Base-by-base conservation (phyloP, 345 rosid species). In the Populus alba region DNA sequence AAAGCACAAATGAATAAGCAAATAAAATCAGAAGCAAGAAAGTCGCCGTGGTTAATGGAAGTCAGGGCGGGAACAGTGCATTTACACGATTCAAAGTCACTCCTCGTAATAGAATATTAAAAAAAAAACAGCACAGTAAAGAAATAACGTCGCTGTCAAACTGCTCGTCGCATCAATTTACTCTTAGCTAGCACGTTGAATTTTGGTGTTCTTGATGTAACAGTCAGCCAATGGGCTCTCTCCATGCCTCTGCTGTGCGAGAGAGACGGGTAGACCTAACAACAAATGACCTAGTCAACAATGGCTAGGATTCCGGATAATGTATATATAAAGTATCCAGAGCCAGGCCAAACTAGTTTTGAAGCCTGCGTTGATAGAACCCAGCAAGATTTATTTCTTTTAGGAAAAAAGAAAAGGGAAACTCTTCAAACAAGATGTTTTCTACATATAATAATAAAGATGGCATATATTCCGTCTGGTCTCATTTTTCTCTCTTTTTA, bases 111-210 rank as follows among this genome's bases (percentile, higher is more conserved):
- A 55, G 3, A 55, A 22, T 20, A 55, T 20, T 7, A 22, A 8
- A 0, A 8, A 59, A 33, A 33, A 33, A 33, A 16, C 1, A n/a
- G 6, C 5, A 7, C 20, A 3, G n/a, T 59, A 22, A 77, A 79
- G 68, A 79, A 73, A 49, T 49, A 66, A 27, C 61, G 78, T 69
- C 71, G 25, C 63, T 2, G 47, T 78, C 81, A 45, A 74, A 73
- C 83, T 83, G 80, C 86, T 83, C 83, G 80, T 83, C 83, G 86
- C 87, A 81, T 83, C 80, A 80, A 76, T 59, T 25, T 25, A 68
- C 37, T 61, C 35, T 18, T 66, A 68, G 43, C 61, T 73, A 72
- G 51, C 71, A 39, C 15, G 53, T 55, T 51, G 25, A 76, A 29
- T 13, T 75, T 69, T 47, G 22, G 18, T 59, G 27, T 76, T 66